Evolutionary conservation across 2,329 filamentous ascomycete genomes (phyloP), one percentile per base, ranked within the genome.

Genomic region (Lachnellula willkommii): DNA sequence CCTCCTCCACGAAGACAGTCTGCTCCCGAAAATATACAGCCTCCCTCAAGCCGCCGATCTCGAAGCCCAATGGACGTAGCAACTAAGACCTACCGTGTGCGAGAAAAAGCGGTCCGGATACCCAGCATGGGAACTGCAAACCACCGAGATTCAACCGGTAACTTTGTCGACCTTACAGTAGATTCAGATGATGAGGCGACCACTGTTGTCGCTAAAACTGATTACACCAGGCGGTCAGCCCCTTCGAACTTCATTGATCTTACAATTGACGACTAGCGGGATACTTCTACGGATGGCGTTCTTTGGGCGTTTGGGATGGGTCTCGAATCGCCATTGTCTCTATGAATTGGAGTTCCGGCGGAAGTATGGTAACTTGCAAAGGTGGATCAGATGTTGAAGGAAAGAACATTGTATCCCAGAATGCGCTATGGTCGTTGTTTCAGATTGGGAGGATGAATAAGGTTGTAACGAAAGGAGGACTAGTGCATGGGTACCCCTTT

Each of bases 121-220:
- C 42, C 20, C 5, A 22, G n/a, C 12, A 24, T 22, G 20, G 5
- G 42, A 24, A 6, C 42, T 14, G 20, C n/a, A 12, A 45, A 45
- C 20, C 42, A 24, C 6, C 39, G 39, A n/a, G 4, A 17, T 11
- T 22, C 42, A 2, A 45, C 42, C 7, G 14, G 15, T 17, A n/a
- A 43, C 17, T 37, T 50, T 17, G 42, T 57, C 6, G 50, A 58
- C 36, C 42, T 54, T 14, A 58, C 55, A 22, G 45, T 26, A 14
- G 48, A 54, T n/a, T 20, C 22, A n/a, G 49, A 58, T 15, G 43
- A 53, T 4, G 46, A 54, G 32, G 22, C 45, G n/a, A 17, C 14
- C 12, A 5, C 24, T 32, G n/a, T n/a, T 12, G 6, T 14, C 9
- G 2, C 45, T 17, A 47, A 35, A 35, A 7, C 14, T 9, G 3